These are phyloP conservation scores for Suillus luteus DNA, from an alignment of 768 basidiomycete genomes.

Conservation along the genomic window DNA sequence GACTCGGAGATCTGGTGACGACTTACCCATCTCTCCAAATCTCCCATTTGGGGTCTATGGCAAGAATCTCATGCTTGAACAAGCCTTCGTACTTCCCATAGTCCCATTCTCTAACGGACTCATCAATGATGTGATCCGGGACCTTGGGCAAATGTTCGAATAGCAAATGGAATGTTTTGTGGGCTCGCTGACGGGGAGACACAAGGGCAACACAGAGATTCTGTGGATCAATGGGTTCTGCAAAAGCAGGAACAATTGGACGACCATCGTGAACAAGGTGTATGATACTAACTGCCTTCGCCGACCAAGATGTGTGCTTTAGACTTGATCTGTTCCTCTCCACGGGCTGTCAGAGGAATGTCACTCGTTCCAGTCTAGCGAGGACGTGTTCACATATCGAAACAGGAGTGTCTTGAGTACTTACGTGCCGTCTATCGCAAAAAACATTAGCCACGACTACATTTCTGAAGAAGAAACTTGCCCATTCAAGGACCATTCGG, in stretches of 20 bases:
- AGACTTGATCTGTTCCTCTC: conserved; percentile 68
- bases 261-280: not conserved
- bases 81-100: conserved; percentile 93
- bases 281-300: conserved; percentile 60
- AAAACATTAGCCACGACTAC: conserved; percentile 11
- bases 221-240: conserved; percentile 77
- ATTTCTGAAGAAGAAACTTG: conserved; percentile 33
- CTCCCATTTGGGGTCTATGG: conserved; percentile 60
- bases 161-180: conserved; percentile 81
- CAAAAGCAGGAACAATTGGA: not conserved
- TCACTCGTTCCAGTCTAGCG: conserved; percentile 82
- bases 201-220: conserved; percentile 76
- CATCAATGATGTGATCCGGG: conserved; percentile 60
- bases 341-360: conserved; percentile 80
- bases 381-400: conserved; percentile 11
- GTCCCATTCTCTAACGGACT: conserved; percentile 83
- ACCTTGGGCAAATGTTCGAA: conserved; percentile 51
- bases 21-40: conserved; percentile 85
- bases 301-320: conserved; percentile 73
- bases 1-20: not conserved
- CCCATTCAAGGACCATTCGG: conserved; percentile 93
- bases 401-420: conserved; percentile 22
- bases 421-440: conserved; percentile 60
- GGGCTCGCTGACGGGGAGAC: conserved; percentile 87
- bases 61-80: conserved; percentile 72